phyloP scores from a whole-genome alignment of 306 rosid species.

The Lablab purpureus region DNA sequence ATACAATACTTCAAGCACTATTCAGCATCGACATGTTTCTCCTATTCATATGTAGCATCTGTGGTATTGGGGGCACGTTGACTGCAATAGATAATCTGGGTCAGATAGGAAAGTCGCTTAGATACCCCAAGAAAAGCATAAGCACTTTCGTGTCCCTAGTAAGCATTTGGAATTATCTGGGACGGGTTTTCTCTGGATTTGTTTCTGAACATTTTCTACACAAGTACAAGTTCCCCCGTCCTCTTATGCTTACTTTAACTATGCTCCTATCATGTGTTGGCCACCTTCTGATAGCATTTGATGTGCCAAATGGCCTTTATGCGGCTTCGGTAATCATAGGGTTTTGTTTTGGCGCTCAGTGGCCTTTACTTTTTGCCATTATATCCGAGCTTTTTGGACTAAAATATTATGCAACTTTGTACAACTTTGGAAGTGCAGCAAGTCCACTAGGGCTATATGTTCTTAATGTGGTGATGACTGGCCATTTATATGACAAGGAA shows the following conservation, averaged over 20 bases:
- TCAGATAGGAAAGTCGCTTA: slow-evolving; percentile 63
- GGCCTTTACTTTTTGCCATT: slow-evolving; percentile 83
- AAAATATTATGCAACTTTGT: slow-evolving; percentile 79
- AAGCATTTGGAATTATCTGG: slow-evolving; percentile 71
- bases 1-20: slow-evolving; percentile 68
- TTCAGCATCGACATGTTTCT: slow-evolving; percentile 69
- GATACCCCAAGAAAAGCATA: slow-evolving; percentile 59
- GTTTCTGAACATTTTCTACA: slow-evolving; percentile 53
- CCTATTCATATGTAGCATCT: slow-evolving; percentile 54
- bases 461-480: slow-evolving; percentile 55
- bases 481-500: slow-evolving; percentile 60
- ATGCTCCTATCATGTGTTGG: slow-evolving; percentile 58
- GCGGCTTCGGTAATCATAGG: slow-evolving; percentile 72
- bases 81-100: slow-evolving; percentile 70
- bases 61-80: slow-evolving; percentile 68
- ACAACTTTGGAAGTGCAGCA: slow-evolving; percentile 78
- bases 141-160: slow-evolving; percentile 70
- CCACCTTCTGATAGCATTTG: slow-evolving; percentile 65
- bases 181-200: slow-evolving; percentile 61
- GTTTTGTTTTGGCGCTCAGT: slow-evolving; percentile 79
- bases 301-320: slow-evolving; percentile 56
- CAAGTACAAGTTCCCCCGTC: slow-evolving; percentile 59
- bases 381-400: slow-evolving; percentile 85
- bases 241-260: slow-evolving; percentile 57
- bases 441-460: slow-evolving; percentile 68